Evolutionary conservation across 805 yeast species (phyloP).

Genomic region (Nakazawaea molendinolei): DNA sequence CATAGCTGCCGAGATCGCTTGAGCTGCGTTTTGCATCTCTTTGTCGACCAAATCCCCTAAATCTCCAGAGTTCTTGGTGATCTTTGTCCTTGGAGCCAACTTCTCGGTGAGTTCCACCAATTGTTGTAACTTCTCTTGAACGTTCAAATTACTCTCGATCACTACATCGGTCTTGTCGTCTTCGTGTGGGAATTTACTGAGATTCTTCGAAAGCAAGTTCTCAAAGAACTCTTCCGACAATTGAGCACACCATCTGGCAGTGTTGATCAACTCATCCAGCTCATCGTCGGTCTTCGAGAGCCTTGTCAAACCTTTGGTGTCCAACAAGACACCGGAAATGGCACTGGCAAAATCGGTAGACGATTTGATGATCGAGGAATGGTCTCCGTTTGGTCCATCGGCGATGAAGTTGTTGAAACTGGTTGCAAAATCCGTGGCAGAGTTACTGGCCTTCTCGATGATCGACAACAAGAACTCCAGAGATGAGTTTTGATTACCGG

Average conservation of each 20-base stretch:
- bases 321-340: conserved; percentile 54
- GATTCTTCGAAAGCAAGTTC: conserved; percentile 45
- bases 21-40: conserved; percentile 69
- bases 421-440: conserved; percentile 75
- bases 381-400: conserved; percentile 67
- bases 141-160: conserved; percentile 65
- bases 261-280: conserved; percentile 41
- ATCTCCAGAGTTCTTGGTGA: conserved; percentile 36
- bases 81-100: conserved; percentile 35
- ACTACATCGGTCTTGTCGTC: conserved; percentile 74
- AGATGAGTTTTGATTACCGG: conserved; percentile 72
- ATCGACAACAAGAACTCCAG: conserved; percentile 63
- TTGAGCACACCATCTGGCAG: conserved; percentile 52
- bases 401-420: conserved; percentile 70
- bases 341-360: conserved; percentile 59
- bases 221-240: conserved; percentile 57
- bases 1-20: conserved; percentile 61
- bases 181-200: conserved; percentile 39
- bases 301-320: conserved; percentile 64
- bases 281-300: conserved; percentile 38
- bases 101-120: conserved; percentile 50
- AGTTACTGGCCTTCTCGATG: conserved; percentile 60
- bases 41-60: conserved; percentile 64
- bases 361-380: conserved; percentile 52
- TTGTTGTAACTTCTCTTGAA: conserved; percentile 64